Evolutionary conservation across 495 filamentous ascomycete genomes (phyloP).

Genomic region (Hypomontagnella submonticulosa): DNA sequence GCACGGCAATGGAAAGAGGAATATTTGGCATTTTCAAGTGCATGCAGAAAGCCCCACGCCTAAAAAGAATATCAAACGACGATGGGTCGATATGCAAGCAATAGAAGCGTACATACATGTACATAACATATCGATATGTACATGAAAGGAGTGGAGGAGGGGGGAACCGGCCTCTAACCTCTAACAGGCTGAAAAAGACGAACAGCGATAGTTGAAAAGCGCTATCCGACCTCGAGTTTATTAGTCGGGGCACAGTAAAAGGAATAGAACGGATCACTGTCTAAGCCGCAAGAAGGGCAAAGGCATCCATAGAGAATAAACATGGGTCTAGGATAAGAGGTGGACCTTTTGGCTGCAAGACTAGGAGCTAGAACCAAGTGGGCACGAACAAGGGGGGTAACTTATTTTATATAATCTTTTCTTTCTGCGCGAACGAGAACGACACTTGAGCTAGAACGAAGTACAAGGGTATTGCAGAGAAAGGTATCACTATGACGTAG

Average conservation of each 20-base stretch:
- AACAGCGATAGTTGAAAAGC: too few species aligned
- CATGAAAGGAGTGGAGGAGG: conserved; percentile 9
- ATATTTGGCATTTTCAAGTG: conserved; percentile 12
- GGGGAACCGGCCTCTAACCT: too few species aligned
- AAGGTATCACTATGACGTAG: conserved; percentile 39
- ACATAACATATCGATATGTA: conserved; percentile 24
- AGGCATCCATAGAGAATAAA: too few species aligned
- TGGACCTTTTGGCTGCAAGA: conserved; percentile 5
- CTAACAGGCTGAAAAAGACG: too few species aligned
- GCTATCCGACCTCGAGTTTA: conserved; percentile 22
- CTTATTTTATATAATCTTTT: too few species aligned
- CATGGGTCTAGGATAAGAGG: conserved; percentile 17
- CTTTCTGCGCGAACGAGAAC: not conserved
- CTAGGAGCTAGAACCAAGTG: conserved; percentile 18
- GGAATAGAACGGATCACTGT: not conserved
- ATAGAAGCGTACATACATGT: conserved; percentile 34
- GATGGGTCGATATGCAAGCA: conserved; percentile 40
- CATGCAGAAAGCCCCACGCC: conserved; percentile 13
- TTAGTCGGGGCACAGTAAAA: conserved; percentile 14
- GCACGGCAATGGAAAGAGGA: not conserved
- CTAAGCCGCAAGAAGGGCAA: conserved; percentile 6
- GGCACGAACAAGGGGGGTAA: conserved; percentile 10
- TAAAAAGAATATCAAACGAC: conserved; percentile 35
- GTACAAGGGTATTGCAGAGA: too few species aligned
- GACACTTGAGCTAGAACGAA: conserved; percentile 26